Evolutionary conservation across 345 rosid species (phyloP).

Genomic region (Lenwebbia sp.): DNA sequence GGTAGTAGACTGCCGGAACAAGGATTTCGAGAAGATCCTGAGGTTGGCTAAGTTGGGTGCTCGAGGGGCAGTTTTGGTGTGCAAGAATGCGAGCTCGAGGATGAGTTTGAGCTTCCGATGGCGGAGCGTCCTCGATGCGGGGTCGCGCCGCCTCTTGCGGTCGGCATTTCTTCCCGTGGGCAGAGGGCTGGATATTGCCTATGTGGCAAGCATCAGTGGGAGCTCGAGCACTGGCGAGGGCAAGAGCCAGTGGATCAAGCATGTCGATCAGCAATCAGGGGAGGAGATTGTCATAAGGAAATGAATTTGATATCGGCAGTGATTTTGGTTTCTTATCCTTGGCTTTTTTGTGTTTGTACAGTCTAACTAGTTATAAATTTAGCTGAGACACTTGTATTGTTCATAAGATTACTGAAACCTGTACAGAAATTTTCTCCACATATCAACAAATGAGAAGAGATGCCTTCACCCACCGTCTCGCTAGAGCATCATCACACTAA

Average conservation of each 20-base stretch:
- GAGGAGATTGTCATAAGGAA: slow-evolving; percentile 66
- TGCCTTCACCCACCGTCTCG: not conserved
- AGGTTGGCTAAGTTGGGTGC: slow-evolving; percentile 43
- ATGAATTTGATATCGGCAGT: not conserved
- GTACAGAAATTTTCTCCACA: not conserved
- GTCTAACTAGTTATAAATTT: not conserved
- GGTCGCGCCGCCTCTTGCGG: slow-evolving; percentile 48
- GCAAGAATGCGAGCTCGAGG: slow-evolving; percentile 56
- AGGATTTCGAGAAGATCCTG: slow-evolving; percentile 49
- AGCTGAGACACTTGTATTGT: not conserved
- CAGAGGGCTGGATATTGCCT: slow-evolving; percentile 65
- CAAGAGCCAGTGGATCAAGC: slow-evolving; percentile 72
- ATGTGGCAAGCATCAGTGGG: slow-evolving; percentile 32
- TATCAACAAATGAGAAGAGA: not conserved
- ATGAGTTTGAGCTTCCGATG: slow-evolving; percentile 39
- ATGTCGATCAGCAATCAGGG: slow-evolving; percentile 53
- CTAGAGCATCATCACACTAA: not conserved
- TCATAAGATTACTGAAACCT: not conserved
- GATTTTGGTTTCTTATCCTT: not conserved
- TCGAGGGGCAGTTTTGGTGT: slow-evolving; percentile 67
- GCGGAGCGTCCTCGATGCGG: slow-evolving; percentile 36
- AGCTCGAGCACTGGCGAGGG: slow-evolving; percentile 9
- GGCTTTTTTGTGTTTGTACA: not conserved
- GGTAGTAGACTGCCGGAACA: slow-evolving; percentile 57
- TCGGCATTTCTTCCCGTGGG: slow-evolving; percentile 69